Evolutionary conservation across 2,329 filamentous ascomycete genomes (phyloP).

Genomic region (Chrysosphaeria jannelii): DNA sequence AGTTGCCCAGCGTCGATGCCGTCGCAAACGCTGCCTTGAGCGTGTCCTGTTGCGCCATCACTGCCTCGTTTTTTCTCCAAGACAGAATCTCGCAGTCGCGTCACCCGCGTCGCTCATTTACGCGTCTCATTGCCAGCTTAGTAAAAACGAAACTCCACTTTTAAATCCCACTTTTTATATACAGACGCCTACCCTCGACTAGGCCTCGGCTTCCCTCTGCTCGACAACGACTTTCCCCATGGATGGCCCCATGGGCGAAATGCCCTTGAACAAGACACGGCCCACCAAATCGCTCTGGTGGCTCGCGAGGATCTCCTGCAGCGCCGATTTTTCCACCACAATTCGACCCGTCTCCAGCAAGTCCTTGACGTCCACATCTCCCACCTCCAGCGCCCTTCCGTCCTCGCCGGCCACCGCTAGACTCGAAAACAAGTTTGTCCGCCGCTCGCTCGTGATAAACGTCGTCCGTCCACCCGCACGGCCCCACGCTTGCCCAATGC

Average conservation of each 20-base stretch:
- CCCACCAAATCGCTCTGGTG: slow-evolving; percentile 38
- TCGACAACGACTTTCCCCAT: background rate
- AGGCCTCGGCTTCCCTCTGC: background rate
- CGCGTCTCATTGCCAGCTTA: background rate
- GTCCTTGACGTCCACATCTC: slow-evolving; percentile 90
- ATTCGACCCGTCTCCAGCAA: slow-evolving; percentile 59
- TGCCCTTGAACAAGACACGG: slow-evolving; percentile 14
- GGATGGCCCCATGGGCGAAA: slow-evolving; percentile 9
- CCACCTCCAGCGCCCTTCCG: slow-evolving; percentile 34
- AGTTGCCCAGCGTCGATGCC: slow-evolving; percentile 47
- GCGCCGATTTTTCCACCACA: slow-evolving; percentile 56
- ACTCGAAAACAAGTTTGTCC: slow-evolving; percentile 33
- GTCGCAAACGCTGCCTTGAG: slow-evolving; percentile 51
- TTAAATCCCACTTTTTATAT: background rate
- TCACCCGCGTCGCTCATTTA: background rate
- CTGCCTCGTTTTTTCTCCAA: background rate
- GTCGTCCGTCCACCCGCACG: slow-evolving; percentile 36
- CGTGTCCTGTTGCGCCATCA: background rate
- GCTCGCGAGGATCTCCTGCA: slow-evolving; percentile 40
- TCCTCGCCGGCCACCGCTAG: slow-evolving; percentile 32
- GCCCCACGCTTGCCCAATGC: slow-evolving; percentile 30
- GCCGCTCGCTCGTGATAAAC: slow-evolving; percentile 33
- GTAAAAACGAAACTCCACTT: background rate
- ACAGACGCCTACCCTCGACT: no score
- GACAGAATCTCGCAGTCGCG: background rate